Evolutionary conservation across 208 protist genomes (phyloP).

Genomic region (Blastocrithidia nonstop): DNA sequence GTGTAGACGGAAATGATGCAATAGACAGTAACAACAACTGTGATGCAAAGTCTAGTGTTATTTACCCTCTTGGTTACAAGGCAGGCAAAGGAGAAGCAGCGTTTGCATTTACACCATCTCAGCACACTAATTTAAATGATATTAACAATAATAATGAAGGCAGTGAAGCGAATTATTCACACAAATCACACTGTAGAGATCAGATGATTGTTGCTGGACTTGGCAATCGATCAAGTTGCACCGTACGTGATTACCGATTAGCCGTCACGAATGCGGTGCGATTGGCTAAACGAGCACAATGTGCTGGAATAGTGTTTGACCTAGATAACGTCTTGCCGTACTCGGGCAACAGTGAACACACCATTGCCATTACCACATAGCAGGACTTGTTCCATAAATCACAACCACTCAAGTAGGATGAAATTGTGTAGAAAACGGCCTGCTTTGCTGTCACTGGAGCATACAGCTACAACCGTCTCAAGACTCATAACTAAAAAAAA

Average conservation of each 20-base stretch:
- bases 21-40: not conserved
- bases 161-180: too few relatives aligned
- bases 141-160: too few relatives aligned
- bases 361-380: constrained; percentile 8
- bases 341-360: constrained; percentile 1
- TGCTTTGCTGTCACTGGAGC: constrained; percentile 55
- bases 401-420: constrained; percentile 11
- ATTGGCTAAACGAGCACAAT: constrained; percentile 20
- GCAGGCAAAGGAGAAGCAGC: too few relatives aligned
- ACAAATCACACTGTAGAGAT: too few relatives aligned
- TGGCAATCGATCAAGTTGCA: constrained; percentile 6
- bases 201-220: too few relatives aligned
- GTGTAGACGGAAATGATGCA: too few relatives aligned
- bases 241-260: constrained; percentile 42
- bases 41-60: constrained; percentile 7
- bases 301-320: constrained; percentile 8
- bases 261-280: constrained; percentile 59
- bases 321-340: constrained; percentile 4
- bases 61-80: too few relatives aligned
- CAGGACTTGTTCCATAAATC: constrained; percentile 20
- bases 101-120: too few relatives aligned
- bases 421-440: constrained; percentile 55
- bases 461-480: constrained; percentile 57
- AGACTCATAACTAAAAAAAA: constrained; percentile 7
- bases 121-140: too few relatives aligned